Conservation (phyloP, 23 red algal genomes). For the Gracilaria gracilis region DNA sequence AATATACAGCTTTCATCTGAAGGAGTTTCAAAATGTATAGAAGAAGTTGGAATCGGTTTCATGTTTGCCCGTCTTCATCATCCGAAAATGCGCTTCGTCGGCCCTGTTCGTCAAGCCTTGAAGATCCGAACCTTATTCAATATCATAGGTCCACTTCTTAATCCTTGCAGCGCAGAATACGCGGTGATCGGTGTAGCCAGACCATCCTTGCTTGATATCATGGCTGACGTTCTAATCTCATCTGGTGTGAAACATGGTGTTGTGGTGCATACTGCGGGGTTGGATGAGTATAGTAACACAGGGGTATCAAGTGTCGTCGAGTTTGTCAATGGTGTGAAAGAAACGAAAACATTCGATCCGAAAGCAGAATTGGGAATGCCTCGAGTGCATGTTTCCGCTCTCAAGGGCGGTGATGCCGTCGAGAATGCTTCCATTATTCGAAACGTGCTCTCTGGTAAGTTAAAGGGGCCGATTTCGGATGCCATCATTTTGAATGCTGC, state of each 20-base stretch:
- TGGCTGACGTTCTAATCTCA: constrained; percentile 81
- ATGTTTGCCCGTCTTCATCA: constrained; percentile 92
- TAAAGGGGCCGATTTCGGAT: constrained; percentile 79
- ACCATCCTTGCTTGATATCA: constrained; percentile 68
- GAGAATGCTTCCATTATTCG: constrained; percentile 81
- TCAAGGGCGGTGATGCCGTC: constrained; percentile 81
- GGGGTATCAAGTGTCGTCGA: constrained; percentile 85
- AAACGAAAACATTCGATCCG: constrained; percentile 67
- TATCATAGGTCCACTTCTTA: constrained; percentile 90
- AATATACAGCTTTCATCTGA: constrained; percentile 58
- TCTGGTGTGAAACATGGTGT: constrained; percentile 75
- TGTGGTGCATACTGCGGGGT: constrained; percentile 87
- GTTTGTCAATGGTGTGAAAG: constrained; percentile 54
- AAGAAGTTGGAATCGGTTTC: constrained; percentile 90
- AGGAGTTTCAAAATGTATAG: constrained; percentile 80
- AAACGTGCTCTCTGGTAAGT: constrained; percentile 58
- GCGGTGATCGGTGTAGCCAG: constrained; percentile 87
- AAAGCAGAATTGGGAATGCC: constrained; percentile 72
- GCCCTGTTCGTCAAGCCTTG: constrained; percentile 75
- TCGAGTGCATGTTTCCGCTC: constrained; percentile 63
- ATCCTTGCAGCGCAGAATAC: constrained; percentile 71
- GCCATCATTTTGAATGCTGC: constrained; percentile 93
- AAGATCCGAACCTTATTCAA: constrained; percentile 92
- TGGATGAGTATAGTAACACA: constrained; percentile 92
- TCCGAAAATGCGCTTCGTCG: constrained; percentile 82